Evolutionary conservation across 495 filamentous ascomycete genomes (phyloP), one percentile per base, ranked within the genome.

Genomic region (Lasiosphaeria hispida): DNA sequence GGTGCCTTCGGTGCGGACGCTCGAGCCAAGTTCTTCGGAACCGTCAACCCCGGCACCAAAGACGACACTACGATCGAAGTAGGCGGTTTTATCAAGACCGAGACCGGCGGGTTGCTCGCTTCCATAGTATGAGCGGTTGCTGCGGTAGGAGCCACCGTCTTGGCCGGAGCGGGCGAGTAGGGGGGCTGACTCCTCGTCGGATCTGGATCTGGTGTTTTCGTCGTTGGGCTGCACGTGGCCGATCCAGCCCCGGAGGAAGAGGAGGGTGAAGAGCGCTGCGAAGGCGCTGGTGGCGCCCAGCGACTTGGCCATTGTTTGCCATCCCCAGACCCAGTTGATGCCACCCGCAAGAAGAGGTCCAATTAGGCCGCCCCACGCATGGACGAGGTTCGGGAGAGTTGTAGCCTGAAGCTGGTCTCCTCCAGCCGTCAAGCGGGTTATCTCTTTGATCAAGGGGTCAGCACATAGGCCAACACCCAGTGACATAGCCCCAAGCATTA

Each of bases 201-300:
- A 41, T 23, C 30, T 17, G 1, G 41, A 4, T 4, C 36, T 39
- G 17, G 44, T n/a, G 38, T 34, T 15, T n/a, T 38, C 34, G 34
- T 18, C 9, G 0, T 55, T 40, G 1, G 45, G n/a, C 10, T 36
- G 34, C 0, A 55, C 53, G 23, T 42, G 60, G 9, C 61, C 58
- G 30, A 69, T 62, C 68, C 62, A 69, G 41, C 68, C 68, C 33
- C 65, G 63, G 13, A 71, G 17, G 43, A 65, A 71, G 1, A 71
- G 41, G 4, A 71, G 44, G 4, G 54, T 53, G 5, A 52, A n/a
- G 1, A 71, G 6, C 14, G 61, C 62, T 3, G 58, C 49, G 14
- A 39, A 58, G 1, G 51, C 61, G 4, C 56, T 51, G 19, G 67
- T 33, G 1, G 47, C 18, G 5, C 50, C 61, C 23, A 71, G 33